A percentile compares a stretch with the other conserved stretches of the same genome.
phyloP scores from a whole-genome alignment of 306 rosid genomes.

The Prunus mongolica region DNA sequence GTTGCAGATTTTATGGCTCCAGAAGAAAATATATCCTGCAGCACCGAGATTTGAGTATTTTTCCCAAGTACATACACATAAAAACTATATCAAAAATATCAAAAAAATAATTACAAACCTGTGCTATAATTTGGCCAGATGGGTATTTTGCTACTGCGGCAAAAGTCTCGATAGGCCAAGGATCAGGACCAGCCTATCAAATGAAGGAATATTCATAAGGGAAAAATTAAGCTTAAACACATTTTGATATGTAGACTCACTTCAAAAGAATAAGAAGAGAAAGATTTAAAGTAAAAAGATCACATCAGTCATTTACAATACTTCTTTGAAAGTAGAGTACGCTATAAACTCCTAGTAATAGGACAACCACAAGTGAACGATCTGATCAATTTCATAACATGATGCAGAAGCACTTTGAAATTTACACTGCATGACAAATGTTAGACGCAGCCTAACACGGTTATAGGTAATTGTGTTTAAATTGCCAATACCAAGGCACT shows the following conservation, averaged over 20 bases:
- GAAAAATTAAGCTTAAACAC: background rate
- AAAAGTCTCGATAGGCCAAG: conserved; percentile 86
- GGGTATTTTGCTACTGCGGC: conserved; percentile 87
- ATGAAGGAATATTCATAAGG: conserved; percentile 24
- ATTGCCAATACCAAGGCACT: background rate
- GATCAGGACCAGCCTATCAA: conserved; percentile 85
- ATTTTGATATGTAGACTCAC: conserved; percentile 16
- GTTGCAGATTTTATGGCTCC: conserved; percentile 94
- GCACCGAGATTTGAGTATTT: conserved; percentile 19
- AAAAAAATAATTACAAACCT: conserved; percentile 47
- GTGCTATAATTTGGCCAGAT: conserved; percentile 66
- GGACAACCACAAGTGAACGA: background rate
- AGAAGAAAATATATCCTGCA: conserved; percentile 83
- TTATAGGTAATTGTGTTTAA: background rate
- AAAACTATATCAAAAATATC: conserved; percentile 3
- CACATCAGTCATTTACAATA: background rate
- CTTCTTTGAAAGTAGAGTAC: conserved; percentile 1
- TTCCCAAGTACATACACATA: conserved; percentile 13
- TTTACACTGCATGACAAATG: background rate
- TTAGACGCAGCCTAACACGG: background rate
- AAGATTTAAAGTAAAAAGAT: conserved; percentile 13
- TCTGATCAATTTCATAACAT: background rate
- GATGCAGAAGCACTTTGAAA: background rate
- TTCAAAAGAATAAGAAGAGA: conserved; percentile 2
- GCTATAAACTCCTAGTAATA: background rate